Base-by-base conservation (phyloP, 1,284 basidiomycete genomes). In the Neonothopanus nambi region DNA sequence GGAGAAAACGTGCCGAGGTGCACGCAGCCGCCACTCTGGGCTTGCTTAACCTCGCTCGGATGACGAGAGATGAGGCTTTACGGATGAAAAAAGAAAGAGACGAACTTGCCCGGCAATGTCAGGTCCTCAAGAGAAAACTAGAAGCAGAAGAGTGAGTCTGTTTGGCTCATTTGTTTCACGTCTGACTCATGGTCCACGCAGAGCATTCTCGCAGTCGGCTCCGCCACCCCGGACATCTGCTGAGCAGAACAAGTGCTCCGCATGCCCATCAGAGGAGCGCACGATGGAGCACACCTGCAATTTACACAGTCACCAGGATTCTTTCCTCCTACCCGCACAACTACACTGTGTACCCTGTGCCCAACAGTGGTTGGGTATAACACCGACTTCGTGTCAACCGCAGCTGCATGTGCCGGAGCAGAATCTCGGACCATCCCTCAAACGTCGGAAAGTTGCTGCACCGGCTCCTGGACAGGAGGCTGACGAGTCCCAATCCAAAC, bases 1-100 rank as follows among this genome's bases (percentile, higher is more conserved):
- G 81, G 82, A 77, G 79, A 41, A 77, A 75, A 51, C 78, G 82
- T 38, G 82, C 82, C 11, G 78, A 82, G 55, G 70, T 77, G 8
- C 82, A 84, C 58, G 76, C 80, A 9, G 71, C 78, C 3, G 79
- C 80, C 12, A 83, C 79, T 23, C 65, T 81, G 24, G 76, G 78
- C 30, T 73, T 84, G 37, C 69, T 81, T 39, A 74, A 76, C 24
- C 71, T 83, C 49, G 72, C 79, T 13, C 72, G 76, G 38, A 62
- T 75, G 3, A 72, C 80, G 5, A 73, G 74, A 44, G 78, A 82
- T 52, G 72, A 78, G 41, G 77, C 74, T n/a, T 50, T 77, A 13
- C 69, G 68, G 47, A 66, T 79, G 55, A 73, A 75, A 55, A 67
- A 67, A 26, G 79, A 84, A 61, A 67, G 67, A 28, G 72, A 76